Conservation (phyloP, 768 basidiomycete genomes). For the Mycena venus region DNA sequence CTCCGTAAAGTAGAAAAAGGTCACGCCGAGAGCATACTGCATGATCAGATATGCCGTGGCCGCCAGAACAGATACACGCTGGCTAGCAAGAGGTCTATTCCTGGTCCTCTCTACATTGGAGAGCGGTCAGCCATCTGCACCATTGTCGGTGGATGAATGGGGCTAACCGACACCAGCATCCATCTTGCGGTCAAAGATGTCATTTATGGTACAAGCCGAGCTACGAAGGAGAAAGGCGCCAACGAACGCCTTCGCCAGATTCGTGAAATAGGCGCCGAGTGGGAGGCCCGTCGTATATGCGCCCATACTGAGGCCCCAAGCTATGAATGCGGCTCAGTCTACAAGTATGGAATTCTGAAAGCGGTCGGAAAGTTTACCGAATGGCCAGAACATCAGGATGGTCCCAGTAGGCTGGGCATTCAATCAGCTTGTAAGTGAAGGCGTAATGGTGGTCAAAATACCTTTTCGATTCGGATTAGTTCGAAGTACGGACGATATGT, state of each 20-base stretch:
- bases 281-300: slow-evolving; percentile 53
- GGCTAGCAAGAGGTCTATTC: slow-evolving; percentile 62
- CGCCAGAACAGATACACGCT: slow-evolving; percentile 58
- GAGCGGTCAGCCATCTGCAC: not conserved
- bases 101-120: slow-evolving; percentile 61
- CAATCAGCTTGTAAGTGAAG: not conserved
- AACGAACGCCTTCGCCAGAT: slow-evolving; percentile 51
- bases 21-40: slow-evolving; percentile 56
- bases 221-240: slow-evolving; percentile 59
- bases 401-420: slow-evolving; percentile 61
- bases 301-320: slow-evolving; percentile 66
- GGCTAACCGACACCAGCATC: slow-evolving; percentile 66
- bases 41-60: slow-evolving; percentile 56
- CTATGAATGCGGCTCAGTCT: not conserved
- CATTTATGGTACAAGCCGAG: slow-evolving; percentile 69
- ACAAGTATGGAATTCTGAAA: not conserved
- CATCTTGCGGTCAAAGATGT: slow-evolving; percentile 66
- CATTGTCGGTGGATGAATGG: slow-evolving; percentile 3
- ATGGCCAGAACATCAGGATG: slow-evolving; percentile 68
- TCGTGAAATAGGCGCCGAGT: slow-evolving; percentile 43
- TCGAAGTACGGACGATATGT: slow-evolving; percentile 58
- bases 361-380: slow-evolving; percentile 46
- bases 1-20: slow-evolving; percentile 53
- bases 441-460: not conserved
- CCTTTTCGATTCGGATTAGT: slow-evolving; percentile 65